Conservation (phyloP, 2,329 filamentous ascomycete species). For the Trichoderma simmonsii region DNA sequence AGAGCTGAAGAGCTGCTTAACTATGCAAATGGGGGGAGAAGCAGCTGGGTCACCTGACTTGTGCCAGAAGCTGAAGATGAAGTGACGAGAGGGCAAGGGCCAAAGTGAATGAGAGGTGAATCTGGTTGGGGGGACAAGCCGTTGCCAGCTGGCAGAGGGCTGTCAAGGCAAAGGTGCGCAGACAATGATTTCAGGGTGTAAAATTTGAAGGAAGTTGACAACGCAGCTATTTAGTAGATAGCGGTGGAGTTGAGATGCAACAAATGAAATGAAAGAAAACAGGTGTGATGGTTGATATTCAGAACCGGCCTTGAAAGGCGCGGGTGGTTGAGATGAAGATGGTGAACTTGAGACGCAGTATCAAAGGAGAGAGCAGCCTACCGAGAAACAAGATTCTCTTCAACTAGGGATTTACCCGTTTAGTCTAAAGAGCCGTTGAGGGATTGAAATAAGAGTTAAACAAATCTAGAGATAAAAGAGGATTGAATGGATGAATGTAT, state of each 20-base stretch:
- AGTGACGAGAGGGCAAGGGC: neutral
- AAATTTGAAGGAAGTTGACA: neutral
- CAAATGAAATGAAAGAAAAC: neutral
- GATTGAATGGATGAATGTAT: neutral
- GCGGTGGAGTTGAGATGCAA: neutral
- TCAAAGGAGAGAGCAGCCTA: neutral
- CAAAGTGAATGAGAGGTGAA: conserved; percentile 1
- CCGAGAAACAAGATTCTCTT: neutral
- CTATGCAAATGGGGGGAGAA: neutral
- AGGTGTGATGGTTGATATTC: neutral
- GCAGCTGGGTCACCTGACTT: conserved; percentile 11
- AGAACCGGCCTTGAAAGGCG: neutral
- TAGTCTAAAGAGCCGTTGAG: too few relatives aligned
- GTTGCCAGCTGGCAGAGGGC: neutral
- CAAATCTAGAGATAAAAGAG: neutral
- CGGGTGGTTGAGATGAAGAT: neutral
- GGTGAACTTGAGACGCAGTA: neutral
- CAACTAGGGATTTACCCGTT: neutral
- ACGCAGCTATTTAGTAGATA: neutral
- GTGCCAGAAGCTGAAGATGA: neutral
- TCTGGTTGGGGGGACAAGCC: neutral
- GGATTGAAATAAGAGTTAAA: neutral
- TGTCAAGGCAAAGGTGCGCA: neutral
- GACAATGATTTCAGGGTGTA: neutral
- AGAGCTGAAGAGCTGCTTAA: neutral